These are phyloP conservation scores for Starmerella vaccinii DNA, from an alignment of 805 yeast genomes.

Conservation along the genomic window DNA sequence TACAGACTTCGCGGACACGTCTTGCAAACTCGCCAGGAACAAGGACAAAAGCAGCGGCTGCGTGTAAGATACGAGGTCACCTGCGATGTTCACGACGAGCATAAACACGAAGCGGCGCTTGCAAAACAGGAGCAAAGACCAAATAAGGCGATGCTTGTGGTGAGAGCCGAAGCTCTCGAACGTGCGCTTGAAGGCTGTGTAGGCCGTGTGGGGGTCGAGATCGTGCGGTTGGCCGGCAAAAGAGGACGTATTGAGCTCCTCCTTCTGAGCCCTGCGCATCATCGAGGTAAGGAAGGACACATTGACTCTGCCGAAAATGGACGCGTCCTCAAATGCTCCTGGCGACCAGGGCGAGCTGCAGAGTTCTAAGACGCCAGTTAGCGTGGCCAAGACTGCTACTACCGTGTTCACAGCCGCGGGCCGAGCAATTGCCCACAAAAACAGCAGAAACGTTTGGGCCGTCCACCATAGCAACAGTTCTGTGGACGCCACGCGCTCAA, in stretches of 20 bases:
- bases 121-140: slow-evolving; percentile 7
- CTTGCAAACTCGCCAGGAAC: slow-evolving; percentile 13
- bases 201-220: slow-evolving; percentile 6
- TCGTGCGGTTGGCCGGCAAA: slow-evolving; percentile 14
- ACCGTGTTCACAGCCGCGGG: neutral
- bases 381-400: neutral
- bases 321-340: slow-evolving; percentile 10
- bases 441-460: neutral
- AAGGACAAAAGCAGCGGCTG: slow-evolving; percentile 17
- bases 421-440: neutral
- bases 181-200: neutral
- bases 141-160: slow-evolving; percentile 7
- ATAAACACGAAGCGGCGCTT: slow-evolving; percentile 1
- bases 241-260: slow-evolving; percentile 11
- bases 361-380: neutral
- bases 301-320: slow-evolving; percentile 13
- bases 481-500: slow-evolving; percentile 5
- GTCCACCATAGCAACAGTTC: slow-evolving; percentile 5
- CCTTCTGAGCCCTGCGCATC: slow-evolving; percentile 5
- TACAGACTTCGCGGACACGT: neutral
- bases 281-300: slow-evolving; percentile 9
- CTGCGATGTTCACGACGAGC: slow-evolving; percentile 1
- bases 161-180: neutral
- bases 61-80: slow-evolving; percentile 14
- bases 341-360: slow-evolving; percentile 7